phyloP scores from a whole-genome alignment of 2,329 filamentous ascomycete species.

The Harringtonia lauricola region DNA sequence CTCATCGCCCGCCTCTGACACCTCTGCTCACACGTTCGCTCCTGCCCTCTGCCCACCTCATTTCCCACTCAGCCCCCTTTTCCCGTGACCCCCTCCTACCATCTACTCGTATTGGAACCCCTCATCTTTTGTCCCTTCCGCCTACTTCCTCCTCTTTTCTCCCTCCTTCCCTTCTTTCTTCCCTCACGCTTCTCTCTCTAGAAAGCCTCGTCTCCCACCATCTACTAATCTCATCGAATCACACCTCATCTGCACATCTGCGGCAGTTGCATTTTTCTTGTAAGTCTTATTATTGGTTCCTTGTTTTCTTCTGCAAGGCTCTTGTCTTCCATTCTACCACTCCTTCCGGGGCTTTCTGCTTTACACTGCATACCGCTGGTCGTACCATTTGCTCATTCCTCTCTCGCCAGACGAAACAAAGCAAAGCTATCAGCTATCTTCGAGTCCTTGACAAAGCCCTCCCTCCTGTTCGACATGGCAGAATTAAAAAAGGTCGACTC shows the following conservation, averaged over 20 bases:
- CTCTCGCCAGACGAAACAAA: no score
- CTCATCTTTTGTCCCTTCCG: constrained; percentile 4
- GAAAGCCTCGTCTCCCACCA: constrained; percentile 1
- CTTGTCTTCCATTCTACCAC: no score
- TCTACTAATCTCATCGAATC: constrained; percentile 2
- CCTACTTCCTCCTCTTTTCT: background rate
- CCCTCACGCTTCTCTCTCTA: background rate
- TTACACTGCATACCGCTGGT: no score
- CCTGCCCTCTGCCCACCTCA: background rate
- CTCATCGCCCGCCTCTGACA: background rate
- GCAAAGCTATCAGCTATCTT: background rate
- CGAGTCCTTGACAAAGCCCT: background rate
- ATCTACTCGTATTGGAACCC: constrained; percentile 2
- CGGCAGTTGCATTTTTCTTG: background rate
- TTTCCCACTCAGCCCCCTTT: background rate
- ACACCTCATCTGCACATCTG: constrained; percentile 1
- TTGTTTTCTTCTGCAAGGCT: no score
- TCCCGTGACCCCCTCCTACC: background rate
- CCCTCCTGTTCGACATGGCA: constrained; percentile 27
- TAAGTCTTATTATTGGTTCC: background rate
- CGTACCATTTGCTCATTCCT: background rate
- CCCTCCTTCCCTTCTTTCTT: background rate
- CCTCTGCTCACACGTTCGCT: background rate
- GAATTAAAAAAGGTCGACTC: constrained; percentile 85
- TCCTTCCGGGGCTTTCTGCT: no score